Base-by-base conservation (phyloP, 768 basidiomycete species). In the Lactarius deliciosus region DNA sequence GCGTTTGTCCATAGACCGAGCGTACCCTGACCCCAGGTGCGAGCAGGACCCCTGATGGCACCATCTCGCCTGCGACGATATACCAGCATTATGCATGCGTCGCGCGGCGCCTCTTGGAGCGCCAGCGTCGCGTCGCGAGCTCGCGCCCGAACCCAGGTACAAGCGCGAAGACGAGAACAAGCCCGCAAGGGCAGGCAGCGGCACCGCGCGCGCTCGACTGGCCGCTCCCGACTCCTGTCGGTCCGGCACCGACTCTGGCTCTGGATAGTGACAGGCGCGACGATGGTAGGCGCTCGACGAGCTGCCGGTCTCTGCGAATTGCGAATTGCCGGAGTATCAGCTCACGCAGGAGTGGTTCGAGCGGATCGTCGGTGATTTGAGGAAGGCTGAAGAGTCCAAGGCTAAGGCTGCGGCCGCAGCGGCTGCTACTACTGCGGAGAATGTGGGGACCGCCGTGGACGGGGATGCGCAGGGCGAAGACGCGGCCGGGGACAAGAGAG, bases 311-410 rank as follows among this genome's bases (percentile, higher is more conserved):
- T 64, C 62, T 8, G 32, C 25, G 15, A 30, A 20, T 10, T 5
- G 53, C 11, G 18, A 15, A 1, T 40, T 56, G 20, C 63, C 62
- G 20, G 58, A 64, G 63, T 68, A 68, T 40, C 57, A 68, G 53
- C 53, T 64, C 7, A 68, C 66, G 40, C 32, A 68, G 41, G 63
- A 68, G 54, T 68, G 66, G 66, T 60, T 60, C 11, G 62, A 68
- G 6, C 34, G 30, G 41, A 41, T 30, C 0, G 11, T 67, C 1
- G 13, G 7, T n/a, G 7, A n/a, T 30, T 45, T 60, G 57, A 30
- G 28, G 16, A 62, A 63, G 18, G 25, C 1, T 0, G 61, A 53
- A 1, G 61, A 53, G 36, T 61, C 56, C 9, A n/a, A 11, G 16
- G 40, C 13, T 41, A 47, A 28, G 25, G 10, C 15, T 20, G 45